These are phyloP conservation scores for Fomitopsis serialis DNA, from an alignment of 768 basidiomycete species.

Conservation along the genomic window DNA sequence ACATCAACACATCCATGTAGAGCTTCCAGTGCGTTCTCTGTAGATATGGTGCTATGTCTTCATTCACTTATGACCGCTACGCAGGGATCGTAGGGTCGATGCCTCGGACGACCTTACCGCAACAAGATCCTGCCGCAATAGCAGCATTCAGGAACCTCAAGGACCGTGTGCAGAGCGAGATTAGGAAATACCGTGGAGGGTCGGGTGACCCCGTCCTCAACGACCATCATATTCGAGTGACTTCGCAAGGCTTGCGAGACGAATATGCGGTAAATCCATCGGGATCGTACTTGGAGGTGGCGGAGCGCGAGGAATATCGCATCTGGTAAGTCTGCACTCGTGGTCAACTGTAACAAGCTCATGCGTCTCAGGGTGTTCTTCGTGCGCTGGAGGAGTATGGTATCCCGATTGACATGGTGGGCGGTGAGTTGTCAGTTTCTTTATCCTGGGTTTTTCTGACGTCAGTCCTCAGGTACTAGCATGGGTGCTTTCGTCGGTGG, in stretches of 20 bases:
- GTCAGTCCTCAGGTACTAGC: slow-evolving; percentile 54
- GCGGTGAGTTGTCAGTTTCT: slow-evolving; percentile 40
- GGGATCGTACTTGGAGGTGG: slow-evolving; percentile 95
- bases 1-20: slow-evolving; percentile 93
- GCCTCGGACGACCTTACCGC: slow-evolving; percentile 46
- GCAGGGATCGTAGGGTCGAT: slow-evolving; percentile 70
- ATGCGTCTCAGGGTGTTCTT: slow-evolving; percentile 67
- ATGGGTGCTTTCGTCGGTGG: slow-evolving; percentile 93
- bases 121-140: slow-evolving; percentile 84
- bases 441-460: neutral
- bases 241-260: slow-evolving; percentile 85
- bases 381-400: slow-evolving; percentile 88
- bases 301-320: slow-evolving; percentile 87
- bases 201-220: slow-evolving; percentile 60
- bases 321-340: slow-evolving; percentile 42
- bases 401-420: slow-evolving; percentile 92
- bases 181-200: slow-evolving; percentile 79
- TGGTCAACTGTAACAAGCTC: neutral
- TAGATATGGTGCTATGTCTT: neutral
- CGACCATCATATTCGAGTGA: slow-evolving; percentile 83
- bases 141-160: slow-evolving; percentile 88
- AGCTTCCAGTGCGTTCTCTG: slow-evolving; percentile 58
- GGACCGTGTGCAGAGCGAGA: slow-evolving; percentile 84
- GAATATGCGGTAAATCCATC: slow-evolving; percentile 89
- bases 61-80: neutral